Evolutionary conservation across 2,329 filamentous ascomycete species (phyloP).

Genomic region (Leptographium flavum): DNA sequence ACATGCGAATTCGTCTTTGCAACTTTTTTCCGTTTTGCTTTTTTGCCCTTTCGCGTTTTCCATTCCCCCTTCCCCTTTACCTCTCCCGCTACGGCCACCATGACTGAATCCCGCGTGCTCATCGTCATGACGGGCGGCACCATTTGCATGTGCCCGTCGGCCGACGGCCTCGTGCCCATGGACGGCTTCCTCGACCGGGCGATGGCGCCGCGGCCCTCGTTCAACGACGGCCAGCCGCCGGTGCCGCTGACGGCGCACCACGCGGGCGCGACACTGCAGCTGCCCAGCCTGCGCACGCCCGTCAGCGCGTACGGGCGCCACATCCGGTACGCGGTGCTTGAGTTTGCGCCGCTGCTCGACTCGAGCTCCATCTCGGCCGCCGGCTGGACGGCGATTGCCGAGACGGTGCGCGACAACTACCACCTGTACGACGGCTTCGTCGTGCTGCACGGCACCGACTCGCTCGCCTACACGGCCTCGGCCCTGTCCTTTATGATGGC

Average conservation of each 20-base stretch:
- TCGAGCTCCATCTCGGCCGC: slow-evolving; percentile 78
- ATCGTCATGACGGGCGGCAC: slow-evolving; percentile 84
- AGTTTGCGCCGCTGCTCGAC: slow-evolving; percentile 75
- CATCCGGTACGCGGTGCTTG: slow-evolving; percentile 70
- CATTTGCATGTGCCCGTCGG: slow-evolving; percentile 80
- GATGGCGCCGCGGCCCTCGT: slow-evolving; percentile 68
- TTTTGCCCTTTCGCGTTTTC: not conserved
- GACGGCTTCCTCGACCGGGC: slow-evolving; percentile 69
- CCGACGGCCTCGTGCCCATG: slow-evolving; percentile 67
- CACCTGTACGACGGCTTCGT: slow-evolving; percentile 83
- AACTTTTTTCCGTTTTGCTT: too few relatives aligned
- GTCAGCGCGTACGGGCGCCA: slow-evolving; percentile 66
- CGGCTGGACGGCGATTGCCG: slow-evolving; percentile 76
- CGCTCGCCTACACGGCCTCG: slow-evolving; percentile 75
- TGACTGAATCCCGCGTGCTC: slow-evolving; percentile 66
- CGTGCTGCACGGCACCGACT: slow-evolving; percentile 82
- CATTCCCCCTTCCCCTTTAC: not conserved
- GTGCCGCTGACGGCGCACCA: slow-evolving; percentile 34
- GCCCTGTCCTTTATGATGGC: slow-evolving; percentile 88
- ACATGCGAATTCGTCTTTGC: too few relatives aligned
- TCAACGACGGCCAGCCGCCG: slow-evolving; percentile 59
- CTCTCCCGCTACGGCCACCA: slow-evolving; percentile 15
- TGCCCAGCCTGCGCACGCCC: slow-evolving; percentile 65
- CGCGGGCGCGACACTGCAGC: slow-evolving; percentile 31
- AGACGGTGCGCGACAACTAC: slow-evolving; percentile 71